Base-by-base conservation (phyloP, 73 alveolate genomes). In the Paramecium sexaurelia region DNA sequence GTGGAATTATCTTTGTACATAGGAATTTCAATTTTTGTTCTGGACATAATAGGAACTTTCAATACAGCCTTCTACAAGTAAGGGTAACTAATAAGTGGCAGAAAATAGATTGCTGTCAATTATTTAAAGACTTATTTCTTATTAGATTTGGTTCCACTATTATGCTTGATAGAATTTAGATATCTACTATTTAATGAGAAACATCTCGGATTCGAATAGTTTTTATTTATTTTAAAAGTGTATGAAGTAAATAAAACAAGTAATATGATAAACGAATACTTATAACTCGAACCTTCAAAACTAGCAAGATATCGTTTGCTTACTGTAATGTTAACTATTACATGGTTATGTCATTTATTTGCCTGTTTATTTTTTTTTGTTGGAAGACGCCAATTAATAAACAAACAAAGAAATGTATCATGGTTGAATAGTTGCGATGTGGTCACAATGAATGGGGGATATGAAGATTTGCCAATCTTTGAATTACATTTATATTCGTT, bases 281-380 rank as follows among this genome's bases (percentile, higher is more conserved):
- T 78, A 22, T 45, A 78, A 33, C 41, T 78, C 0, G 55, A 78
- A 0, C 27, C 61, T 29, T 29, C 75, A 17, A 20, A 19, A 41
- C 36, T 40, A 19, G 90, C 90, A 5, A 4, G 7, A 1, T 78
- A 40, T 43, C 22, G 73, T 17, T 78, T 78, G 15, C 40, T 78
- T 20, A 24, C 43, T 36, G 75, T 78, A 24, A 41, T 78, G 68
- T 17, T 78, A 11, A 45, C 75, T 9, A 78, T 78, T 7, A 43
- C 41, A 40, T 78, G 90, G 90, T 61, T 78, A 37, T 78, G 90
- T 45, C 68, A 78, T 78, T 19, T 32, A 7, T 78, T 78, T 78
- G 90, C 90, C 6, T 78, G 90, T 39, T 9, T 78, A 15, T 78
- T 78, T 19, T 24, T 29, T 43, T 0, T 26, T 37, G 90, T 43